Evolutionary conservation across 2,329 filamentous ascomycete genomes (phyloP).

Genomic region (Alternaria tenuissima): DNA sequence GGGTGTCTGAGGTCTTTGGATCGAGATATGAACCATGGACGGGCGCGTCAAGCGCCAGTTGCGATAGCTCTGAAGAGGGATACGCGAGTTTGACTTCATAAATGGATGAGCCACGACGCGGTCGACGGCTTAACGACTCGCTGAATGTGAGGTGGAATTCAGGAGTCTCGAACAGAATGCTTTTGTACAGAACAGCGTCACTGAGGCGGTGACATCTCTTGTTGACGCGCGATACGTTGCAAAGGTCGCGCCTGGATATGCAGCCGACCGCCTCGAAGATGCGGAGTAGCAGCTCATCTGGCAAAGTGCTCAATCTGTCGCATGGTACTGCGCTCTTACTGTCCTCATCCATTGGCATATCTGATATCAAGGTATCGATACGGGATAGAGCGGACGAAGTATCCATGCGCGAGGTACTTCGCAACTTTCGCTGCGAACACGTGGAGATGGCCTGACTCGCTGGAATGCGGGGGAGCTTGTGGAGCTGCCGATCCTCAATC

Average conservation of each 20-base stretch:
- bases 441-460: slow-evolving; percentile 20
- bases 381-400: background rate
- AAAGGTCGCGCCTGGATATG: slow-evolving; percentile 38
- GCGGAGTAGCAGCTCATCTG: slow-evolving; percentile 44
- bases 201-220: slow-evolving; percentile 42
- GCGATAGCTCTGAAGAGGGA: slow-evolving; percentile 41
- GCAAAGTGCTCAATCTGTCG: slow-evolving; percentile 31
- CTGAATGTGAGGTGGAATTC: slow-evolving; percentile 46
- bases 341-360: slow-evolving; percentile 6
- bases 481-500: slow-evolving; percentile 4
- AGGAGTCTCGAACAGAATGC: slow-evolving; percentile 42
- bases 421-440: slow-evolving; percentile 18
- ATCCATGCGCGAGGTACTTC: slow-evolving; percentile 10
- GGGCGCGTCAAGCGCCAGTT: slow-evolving; percentile 40
- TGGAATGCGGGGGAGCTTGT: slow-evolving; percentile 19
- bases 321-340: background rate
- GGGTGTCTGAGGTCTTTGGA: slow-evolving; percentile 36
- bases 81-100: slow-evolving; percentile 43
- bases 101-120: slow-evolving; percentile 44
- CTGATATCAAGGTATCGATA: slow-evolving; percentile 6
- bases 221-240: slow-evolving; percentile 41
- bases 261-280: slow-evolving; percentile 39
- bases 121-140: slow-evolving; percentile 41
- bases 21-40: slow-evolving; percentile 36
- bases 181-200: slow-evolving; percentile 44